These are phyloP conservation scores for Flaveria bidentis DNA, from an alignment of 129 eudicot species.

Conservation along the genomic window DNA sequence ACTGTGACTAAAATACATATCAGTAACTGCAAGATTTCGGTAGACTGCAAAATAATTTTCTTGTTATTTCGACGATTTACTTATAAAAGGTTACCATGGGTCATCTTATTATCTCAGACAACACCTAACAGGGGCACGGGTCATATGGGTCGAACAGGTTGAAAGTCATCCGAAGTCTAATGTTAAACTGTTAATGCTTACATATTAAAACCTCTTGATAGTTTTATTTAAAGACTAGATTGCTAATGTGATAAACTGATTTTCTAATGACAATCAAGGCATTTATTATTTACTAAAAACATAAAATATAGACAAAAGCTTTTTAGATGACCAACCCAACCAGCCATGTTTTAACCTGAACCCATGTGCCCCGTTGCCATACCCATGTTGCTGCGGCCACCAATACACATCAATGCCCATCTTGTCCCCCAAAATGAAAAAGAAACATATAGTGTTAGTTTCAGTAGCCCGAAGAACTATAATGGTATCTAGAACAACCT, in stretches of 20 bases:
- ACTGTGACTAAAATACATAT: slow-evolving; percentile 41
- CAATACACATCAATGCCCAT: neutral
- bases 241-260: neutral
- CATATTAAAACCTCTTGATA: neutral
- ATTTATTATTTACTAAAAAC: neutral
- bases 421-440: neutral
- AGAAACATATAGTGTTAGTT: neutral
- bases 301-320: neutral
- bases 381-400: neutral
- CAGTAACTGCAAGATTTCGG: neutral
- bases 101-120: neutral
- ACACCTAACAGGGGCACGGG: neutral
- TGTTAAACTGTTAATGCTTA: too few species aligned
- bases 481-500: neutral
- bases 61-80: neutral
- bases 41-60: slow-evolving; percentile 1
- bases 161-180: neutral
- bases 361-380: neutral
- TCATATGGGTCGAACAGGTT: neutral
- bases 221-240: neutral
- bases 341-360: too few species aligned
- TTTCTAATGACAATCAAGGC: neutral
- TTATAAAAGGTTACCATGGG: neutral
- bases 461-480: neutral
- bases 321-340: neutral